Percentiles rank a stretch among this genome's conserved stretches.
These are phyloP conservation scores for Helotiales sp. DNA, from an alignment of 2,329 filamentous ascomycete species.

Conservation along the genomic window DNA sequence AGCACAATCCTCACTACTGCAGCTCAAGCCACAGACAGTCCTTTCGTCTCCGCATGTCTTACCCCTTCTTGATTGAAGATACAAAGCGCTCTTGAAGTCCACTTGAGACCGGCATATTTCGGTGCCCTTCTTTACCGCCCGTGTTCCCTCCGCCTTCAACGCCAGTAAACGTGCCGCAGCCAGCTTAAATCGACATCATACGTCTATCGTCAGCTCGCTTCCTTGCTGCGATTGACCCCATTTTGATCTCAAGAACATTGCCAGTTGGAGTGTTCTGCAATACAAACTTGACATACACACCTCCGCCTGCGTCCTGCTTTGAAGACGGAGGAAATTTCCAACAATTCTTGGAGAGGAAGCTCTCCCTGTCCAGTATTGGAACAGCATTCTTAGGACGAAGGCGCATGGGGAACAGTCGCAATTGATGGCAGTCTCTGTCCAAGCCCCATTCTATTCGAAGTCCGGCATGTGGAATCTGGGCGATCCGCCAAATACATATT, in stretches of 20 bases:
- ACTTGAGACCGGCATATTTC: slow-evolving; percentile 28
- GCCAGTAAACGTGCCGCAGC: slow-evolving; percentile 32
- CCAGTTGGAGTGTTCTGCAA: slow-evolving; percentile 9
- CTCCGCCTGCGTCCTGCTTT: neutral
- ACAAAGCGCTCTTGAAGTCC: slow-evolving; percentile 31
- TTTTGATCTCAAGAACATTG: slow-evolving; percentile 12
- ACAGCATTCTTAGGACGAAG: neutral
- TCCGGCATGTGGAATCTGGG: slow-evolving; percentile 41
- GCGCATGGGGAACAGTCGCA: slow-evolving; percentile 33
- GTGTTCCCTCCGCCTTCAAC: slow-evolving; percentile 30
- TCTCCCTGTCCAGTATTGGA: neutral
- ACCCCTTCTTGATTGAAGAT: slow-evolving; percentile 31
- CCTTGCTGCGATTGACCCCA: slow-evolving; percentile 25
- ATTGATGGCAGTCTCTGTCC: slow-evolving; percentile 44
- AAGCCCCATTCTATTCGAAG: slow-evolving; percentile 39
- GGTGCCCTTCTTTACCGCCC: slow-evolving; percentile 30
- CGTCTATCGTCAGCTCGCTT: slow-evolving; percentile 26
- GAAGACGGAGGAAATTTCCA: slow-evolving; percentile 2
- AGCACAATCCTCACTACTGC: slow-evolving; percentile 36
- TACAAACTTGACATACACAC: slow-evolving; percentile 2
- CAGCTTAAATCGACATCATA: slow-evolving; percentile 35
- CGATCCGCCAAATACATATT: slow-evolving; percentile 35
- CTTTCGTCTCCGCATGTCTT: slow-evolving; percentile 32
- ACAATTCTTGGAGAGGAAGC: neutral
- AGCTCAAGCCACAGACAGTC: slow-evolving; percentile 38